These are phyloP conservation scores for Diaporthe sp. DNA, from an alignment of 2,329 filamentous ascomycete genomes.

Conservation along the genomic window DNA sequence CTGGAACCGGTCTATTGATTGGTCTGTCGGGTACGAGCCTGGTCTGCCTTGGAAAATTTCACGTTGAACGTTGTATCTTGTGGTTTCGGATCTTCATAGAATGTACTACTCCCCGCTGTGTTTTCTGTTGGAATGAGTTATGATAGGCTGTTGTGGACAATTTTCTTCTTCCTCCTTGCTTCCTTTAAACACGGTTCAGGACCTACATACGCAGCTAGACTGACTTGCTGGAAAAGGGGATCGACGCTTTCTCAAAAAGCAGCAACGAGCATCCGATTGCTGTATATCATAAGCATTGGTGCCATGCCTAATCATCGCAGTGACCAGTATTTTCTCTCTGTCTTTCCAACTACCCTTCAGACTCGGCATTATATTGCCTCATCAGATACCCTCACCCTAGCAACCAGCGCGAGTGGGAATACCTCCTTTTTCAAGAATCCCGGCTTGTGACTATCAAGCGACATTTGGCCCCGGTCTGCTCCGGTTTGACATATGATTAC, in stretches of 20 bases:
- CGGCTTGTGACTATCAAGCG: background rate
- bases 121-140: conserved; percentile 7
- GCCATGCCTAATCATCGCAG: background rate
- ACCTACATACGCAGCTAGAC: background rate
- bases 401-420: background rate
- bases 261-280: background rate
- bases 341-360: background rate
- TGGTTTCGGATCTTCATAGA: background rate
- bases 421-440: too few species aligned
- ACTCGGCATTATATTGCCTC: too few species aligned
- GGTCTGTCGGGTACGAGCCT: background rate
- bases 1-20: background rate
- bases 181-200: background rate
- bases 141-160: background rate
- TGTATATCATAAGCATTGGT: background rate
- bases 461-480: background rate
- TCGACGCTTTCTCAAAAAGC: background rate
- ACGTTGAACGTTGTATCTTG: background rate
- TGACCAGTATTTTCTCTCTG: background rate
- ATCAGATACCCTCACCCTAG: too few species aligned
- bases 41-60: background rate
- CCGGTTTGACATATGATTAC: background rate
- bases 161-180: background rate
- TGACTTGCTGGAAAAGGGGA: conserved; percentile 1
- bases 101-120: conserved; percentile 23